A percentile compares a stretch with the other conserved stretches of the same genome.
Conservation (phyloP, 2,329 filamentous ascomycete genomes). For the Microascus cirrosus region DNA sequence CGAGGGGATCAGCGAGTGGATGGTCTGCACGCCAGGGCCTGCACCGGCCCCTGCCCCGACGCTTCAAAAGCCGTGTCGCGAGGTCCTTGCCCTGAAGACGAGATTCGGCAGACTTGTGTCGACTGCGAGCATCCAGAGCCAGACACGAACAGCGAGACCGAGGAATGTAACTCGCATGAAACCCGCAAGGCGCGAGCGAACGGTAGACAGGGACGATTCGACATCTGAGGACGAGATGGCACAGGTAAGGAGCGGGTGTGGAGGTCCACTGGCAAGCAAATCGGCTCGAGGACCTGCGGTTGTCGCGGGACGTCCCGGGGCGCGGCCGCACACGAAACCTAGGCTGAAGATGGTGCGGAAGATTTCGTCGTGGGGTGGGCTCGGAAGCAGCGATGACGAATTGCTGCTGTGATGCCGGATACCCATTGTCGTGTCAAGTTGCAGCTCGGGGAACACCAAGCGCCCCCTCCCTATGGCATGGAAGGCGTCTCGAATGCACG, state of each 20-base stretch:
- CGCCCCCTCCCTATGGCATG: no score
- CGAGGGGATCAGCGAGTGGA: slow-evolving; percentile 6
- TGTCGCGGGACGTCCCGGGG: background rate
- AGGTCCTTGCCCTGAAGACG: background rate
- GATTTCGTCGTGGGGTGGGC: slow-evolving; percentile 2
- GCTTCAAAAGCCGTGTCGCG: background rate
- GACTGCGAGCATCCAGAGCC: background rate
- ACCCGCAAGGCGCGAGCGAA: background rate
- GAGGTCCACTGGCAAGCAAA: background rate
- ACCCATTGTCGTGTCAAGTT: background rate
- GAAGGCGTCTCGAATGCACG: no score
- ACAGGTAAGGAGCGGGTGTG: background rate
- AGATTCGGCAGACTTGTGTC: background rate
- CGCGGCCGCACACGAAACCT: background rate
- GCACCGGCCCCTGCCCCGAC: background rate
- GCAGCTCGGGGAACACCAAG: background rate
- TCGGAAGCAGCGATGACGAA: slow-evolving; percentile 3
- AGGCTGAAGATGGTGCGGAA: slow-evolving; percentile 1
- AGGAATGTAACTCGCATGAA: background rate
- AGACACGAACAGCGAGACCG: background rate
- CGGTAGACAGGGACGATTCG: background rate
- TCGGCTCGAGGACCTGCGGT: background rate
- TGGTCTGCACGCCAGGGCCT: slow-evolving; percentile 1
- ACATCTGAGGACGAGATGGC: background rate
- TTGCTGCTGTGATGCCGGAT: background rate